Evolutionary conservation across 768 basidiomycete species (phyloP), one percentile per base, ranked within the genome.

Genomic region (Collybia mongolica): DNA sequence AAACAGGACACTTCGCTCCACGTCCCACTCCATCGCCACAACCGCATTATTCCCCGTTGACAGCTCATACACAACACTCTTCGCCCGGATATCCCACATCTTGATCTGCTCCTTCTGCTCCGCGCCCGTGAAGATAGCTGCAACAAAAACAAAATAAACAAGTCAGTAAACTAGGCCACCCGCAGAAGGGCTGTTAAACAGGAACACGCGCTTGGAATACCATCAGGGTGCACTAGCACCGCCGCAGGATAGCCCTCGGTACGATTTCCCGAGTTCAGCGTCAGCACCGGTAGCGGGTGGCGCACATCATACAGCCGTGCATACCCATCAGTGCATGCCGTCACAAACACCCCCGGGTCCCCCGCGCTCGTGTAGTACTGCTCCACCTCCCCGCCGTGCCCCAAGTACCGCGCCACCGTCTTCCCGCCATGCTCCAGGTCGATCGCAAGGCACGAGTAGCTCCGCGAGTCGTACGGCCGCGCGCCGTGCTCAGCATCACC

Each of bases 31-130:
- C 49, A 77, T 54, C 5, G 54, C 54, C 0, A 39, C 39, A 0
- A 77, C 74, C 2, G 46, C 26, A 51, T 75, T 79, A 54, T 77
- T 79, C 4, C 75, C 75, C 3, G 74, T 74, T 1, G 72, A 62
- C 15, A 77, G 63, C 46, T 77, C 74, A 53, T 75, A 77, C 1
- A 74, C 60, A 5, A 60, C 42, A 12, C 54, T 55, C 12, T 56
- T 60, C 0, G 69, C 67, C 29, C 74, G 71, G 11, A 74, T 44
- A 48, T 79, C 74, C 74, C 74, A 77, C 26, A 74, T n/a, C 37
- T 67, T 68, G 55, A 77, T 66, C 7, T 63, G 54, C 48, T 76
- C 65, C 3, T 56, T 54, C 2, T 42, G 40, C 19, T 50, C 52
- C 2, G 61, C 50, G 1, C 67, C 71, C 0, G 69, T 64, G 52